phyloP scores from a whole-genome alignment of 2,329 filamentous ascomycete genomes.

The Fusarium algeriense region DNA sequence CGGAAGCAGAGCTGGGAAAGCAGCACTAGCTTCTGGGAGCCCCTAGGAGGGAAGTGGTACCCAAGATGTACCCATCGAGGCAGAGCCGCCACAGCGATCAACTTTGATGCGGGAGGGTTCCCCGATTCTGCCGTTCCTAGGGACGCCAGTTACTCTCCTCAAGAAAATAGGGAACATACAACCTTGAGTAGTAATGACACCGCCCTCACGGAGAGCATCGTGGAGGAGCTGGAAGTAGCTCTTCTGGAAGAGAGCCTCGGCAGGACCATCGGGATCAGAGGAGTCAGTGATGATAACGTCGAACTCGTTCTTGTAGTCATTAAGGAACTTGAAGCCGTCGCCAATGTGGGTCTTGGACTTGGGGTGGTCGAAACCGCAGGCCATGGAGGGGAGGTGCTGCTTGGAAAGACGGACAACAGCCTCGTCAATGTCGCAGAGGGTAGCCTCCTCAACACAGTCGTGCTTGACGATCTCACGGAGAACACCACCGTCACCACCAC shows the following conservation, averaged over 20 bases:
- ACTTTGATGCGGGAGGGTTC: constrained; percentile 38
- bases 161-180: constrained; percentile 85
- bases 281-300: constrained; percentile 99
- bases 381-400: constrained; percentile 96
- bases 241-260: constrained; percentile 97
- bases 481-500: constrained; percentile 96
- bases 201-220: constrained; percentile 90
- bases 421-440: constrained; percentile 98
- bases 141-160: constrained; percentile 55
- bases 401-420: constrained; percentile 98
- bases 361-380: constrained; percentile 91
- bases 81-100: constrained; percentile 31
- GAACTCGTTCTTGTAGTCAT: constrained; percentile 96
- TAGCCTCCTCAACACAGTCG: constrained; percentile 94
- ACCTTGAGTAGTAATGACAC: constrained; percentile 99
- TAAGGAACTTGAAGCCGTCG: constrained; percentile 98
- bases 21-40: constrained; percentile 56
- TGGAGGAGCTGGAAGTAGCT: constrained; percentile 96
- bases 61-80: constrained; percentile 45
- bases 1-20: constrained; percentile 54
- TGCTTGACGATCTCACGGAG: constrained; percentile 99
- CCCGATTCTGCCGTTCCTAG: constrained; percentile 51
- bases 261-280: constrained; percentile 95
- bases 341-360: constrained; percentile 93
- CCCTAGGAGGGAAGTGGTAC: constrained; percentile 50